phyloP scores from a whole-genome alignment of 768 basidiomycete species.

The Boletus huronensis region DNA sequence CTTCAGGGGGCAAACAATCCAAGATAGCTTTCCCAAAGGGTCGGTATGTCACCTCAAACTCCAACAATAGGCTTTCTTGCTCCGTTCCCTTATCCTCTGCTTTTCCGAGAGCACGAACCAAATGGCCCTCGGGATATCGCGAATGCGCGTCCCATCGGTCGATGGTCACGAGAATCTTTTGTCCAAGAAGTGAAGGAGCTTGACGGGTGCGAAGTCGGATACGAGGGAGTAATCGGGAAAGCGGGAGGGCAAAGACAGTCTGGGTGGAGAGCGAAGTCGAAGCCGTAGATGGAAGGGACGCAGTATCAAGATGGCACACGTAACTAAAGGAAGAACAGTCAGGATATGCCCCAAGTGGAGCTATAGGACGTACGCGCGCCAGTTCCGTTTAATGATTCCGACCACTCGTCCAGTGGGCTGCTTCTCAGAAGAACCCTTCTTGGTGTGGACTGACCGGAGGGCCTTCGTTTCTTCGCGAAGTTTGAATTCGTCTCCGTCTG shows the following conservation, averaged over 20 bases:
- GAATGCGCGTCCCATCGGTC: slow-evolving; percentile 88
- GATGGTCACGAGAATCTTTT: slow-evolving; percentile 95
- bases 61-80: slow-evolving; percentile 87
- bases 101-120: slow-evolving; percentile 87
- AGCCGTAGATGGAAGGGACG: slow-evolving; percentile 77
- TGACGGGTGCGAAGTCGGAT: slow-evolving; percentile 95
- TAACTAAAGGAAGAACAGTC: slow-evolving; percentile 45
- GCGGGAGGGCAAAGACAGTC: slow-evolving; percentile 92
- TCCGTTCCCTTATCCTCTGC: slow-evolving; percentile 96
- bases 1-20: slow-evolving; percentile 85
- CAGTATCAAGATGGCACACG: slow-evolving; percentile 92
- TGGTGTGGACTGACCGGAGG: slow-evolving; percentile 27
- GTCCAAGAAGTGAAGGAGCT: slow-evolving; percentile 79
- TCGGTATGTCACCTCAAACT: slow-evolving; percentile 94
- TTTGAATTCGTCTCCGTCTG: slow-evolving; percentile 35
- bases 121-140: slow-evolving; percentile 94
- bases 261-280: slow-evolving; percentile 79
- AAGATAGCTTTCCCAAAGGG: slow-evolving; percentile 96
- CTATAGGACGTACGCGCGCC: slow-evolving; percentile 71
- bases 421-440: slow-evolving; percentile 45
- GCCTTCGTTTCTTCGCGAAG: slow-evolving; percentile 45
- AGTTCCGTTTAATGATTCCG: slow-evolving; percentile 91
- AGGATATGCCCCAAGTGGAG: not conserved
- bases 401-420: slow-evolving; percentile 92
- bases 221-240: slow-evolving; percentile 86